Conservation (phyloP, 2,329 filamentous ascomycete genomes). For the Aspergillaceae sp. region DNA sequence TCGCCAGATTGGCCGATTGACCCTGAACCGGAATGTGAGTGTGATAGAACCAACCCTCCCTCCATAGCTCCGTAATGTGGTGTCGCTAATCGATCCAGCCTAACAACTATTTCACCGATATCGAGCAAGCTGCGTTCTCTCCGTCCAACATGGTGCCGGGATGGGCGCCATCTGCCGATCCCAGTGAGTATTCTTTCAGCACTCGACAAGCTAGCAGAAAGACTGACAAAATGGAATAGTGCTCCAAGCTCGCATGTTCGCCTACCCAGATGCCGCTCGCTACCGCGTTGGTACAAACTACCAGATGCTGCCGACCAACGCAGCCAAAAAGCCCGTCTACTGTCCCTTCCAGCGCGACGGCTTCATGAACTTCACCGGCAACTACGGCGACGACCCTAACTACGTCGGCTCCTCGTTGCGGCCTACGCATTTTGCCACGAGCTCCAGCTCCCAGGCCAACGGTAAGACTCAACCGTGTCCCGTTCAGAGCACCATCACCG, state of each 20-base stretch:
- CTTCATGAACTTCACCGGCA: conserved; percentile 35
- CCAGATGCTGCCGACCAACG: conserved; percentile 35
- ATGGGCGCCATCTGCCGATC: conserved; percentile 54
- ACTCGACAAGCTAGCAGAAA: conserved; percentile 4
- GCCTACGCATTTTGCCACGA: conserved; percentile 14
- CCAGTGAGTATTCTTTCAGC: conserved; percentile 26
- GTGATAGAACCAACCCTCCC: neutral
- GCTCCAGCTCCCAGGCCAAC: conserved; percentile 5
- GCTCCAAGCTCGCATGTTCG: conserved; percentile 53
- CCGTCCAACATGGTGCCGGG: conserved; percentile 58
- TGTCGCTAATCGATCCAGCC: conserved; percentile 14
- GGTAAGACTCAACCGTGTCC: neutral
- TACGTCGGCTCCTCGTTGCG: conserved; percentile 35
- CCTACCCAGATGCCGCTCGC: conserved; percentile 49
- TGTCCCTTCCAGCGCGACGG: conserved; percentile 46
- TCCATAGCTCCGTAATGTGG: too few species aligned
- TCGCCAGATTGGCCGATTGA: conserved; percentile 65
- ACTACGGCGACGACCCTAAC: conserved; percentile 53
- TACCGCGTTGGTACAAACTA: conserved; percentile 37
- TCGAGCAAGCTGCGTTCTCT: conserved; percentile 60
- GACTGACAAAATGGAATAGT: conserved; percentile 24
- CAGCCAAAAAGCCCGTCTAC: conserved; percentile 28
- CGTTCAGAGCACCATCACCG: conserved; percentile 14
- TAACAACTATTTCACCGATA: conserved; percentile 56
- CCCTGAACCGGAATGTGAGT: conserved; percentile 62